Percentiles rank a stretch among this genome's conserved stretches.
phyloP scores from a whole-genome alignment of 352 stramenopile genomes.

The Globisporangium nodosum region DNA sequence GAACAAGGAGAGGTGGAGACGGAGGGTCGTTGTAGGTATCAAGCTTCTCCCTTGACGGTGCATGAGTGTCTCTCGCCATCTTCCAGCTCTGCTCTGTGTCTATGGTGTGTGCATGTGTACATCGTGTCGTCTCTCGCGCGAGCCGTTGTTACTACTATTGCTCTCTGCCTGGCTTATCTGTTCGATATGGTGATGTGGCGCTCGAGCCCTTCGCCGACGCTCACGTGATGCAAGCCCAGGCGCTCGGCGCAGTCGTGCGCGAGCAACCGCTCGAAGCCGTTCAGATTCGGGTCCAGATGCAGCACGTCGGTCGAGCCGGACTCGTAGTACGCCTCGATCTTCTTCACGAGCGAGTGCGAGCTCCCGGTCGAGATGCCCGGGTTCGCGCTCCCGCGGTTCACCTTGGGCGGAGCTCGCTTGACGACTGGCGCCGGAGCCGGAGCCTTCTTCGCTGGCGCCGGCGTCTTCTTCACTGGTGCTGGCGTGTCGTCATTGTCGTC shows the following conservation, averaged over 20 bases:
- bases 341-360: conserved; percentile 79
- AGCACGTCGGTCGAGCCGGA: conserved; percentile 39
- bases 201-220: conserved; percentile 59
- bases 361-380: conserved; percentile 54
- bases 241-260: conserved; percentile 80
- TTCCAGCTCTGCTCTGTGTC: neutral
- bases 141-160: neutral
- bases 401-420: conserved; percentile 2
- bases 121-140: neutral
- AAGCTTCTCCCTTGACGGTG: neutral
- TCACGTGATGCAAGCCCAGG: conserved; percentile 67
- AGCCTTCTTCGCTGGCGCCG: neutral
- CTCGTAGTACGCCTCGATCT: conserved; percentile 65
- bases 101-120: neutral
- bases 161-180: neutral
- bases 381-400: conserved; percentile 12
- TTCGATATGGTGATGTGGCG: conserved; percentile 70
- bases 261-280: conserved; percentile 76
- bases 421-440: conserved; percentile 6
- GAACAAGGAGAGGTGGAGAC: neutral
- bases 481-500: neutral
- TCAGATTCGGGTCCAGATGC: conserved; percentile 71
- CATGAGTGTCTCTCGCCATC: neutral
- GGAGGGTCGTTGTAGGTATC: neutral
- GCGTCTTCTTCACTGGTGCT: conserved; percentile 1